Conservation (phyloP, 345 rosid species). For the Salix caprea region DNA sequence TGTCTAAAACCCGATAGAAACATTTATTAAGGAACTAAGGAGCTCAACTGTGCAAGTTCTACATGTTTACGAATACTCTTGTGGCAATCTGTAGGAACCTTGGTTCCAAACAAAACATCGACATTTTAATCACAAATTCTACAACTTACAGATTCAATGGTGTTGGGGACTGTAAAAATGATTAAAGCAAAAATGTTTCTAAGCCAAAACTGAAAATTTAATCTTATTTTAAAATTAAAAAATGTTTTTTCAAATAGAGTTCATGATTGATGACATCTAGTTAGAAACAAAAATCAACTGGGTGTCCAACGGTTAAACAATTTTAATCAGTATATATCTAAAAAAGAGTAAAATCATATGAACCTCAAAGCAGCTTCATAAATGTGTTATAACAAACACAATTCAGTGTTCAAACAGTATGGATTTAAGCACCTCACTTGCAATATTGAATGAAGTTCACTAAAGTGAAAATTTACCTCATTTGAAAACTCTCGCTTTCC, state of each 20-base stretch:
- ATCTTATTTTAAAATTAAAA: not conserved
- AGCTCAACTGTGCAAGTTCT: not conserved
- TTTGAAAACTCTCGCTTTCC: slow-evolving; percentile 92
- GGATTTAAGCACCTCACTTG: not conserved
- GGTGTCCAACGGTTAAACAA: not conserved
- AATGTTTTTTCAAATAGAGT: not conserved
- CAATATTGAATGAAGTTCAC: not conserved
- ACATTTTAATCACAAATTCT: not conserved
- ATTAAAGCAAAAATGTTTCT: not conserved
- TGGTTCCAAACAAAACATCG: not conserved
- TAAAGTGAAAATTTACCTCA: slow-evolving; percentile 53
- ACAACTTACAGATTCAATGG: not conserved
- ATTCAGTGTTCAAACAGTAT: not conserved
- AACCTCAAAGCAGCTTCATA: not conserved
- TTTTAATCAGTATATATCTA: not conserved
- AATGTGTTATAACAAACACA: not conserved
- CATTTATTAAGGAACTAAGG: not conserved
- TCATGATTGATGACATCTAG: not conserved
- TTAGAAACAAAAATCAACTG: not conserved
- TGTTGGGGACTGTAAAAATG: not conserved
- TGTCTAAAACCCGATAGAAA: not conserved
- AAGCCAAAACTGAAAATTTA: not conserved
- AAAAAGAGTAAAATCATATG: not conserved
- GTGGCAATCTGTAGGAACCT: not conserved
- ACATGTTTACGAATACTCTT: not conserved